Conservation (phyloP, 2,329 filamentous ascomycete species). For the Lasiodiplodia gonubiensis region DNA sequence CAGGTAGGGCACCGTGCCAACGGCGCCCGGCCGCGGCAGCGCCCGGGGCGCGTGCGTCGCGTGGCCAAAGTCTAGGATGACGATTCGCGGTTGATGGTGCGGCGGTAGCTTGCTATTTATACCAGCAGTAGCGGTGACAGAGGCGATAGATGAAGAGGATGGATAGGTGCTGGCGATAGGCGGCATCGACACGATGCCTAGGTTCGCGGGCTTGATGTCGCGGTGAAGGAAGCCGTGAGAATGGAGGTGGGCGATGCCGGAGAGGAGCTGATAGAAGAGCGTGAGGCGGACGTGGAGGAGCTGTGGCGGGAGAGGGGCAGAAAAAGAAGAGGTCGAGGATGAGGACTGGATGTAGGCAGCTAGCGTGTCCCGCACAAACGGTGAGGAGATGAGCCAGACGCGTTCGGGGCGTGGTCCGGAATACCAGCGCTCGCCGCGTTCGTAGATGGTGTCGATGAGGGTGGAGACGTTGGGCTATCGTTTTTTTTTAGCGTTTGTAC, state of each 20-base stretch:
- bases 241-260: constrained; percentile 26
- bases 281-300: constrained; percentile 8
- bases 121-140: background rate
- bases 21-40: background rate
- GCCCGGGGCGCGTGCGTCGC: background rate
- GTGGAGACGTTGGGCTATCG: constrained; percentile 3
- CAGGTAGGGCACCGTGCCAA: constrained; percentile 25
- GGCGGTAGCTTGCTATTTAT: background rate
- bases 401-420: constrained; percentile 10
- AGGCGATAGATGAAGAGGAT: background rate
- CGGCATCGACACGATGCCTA: constrained; percentile 4
- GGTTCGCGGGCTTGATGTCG: constrained; percentile 30
- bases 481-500: background rate
- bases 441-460: constrained; percentile 18
- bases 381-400: constrained; percentile 15
- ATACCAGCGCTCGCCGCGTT: constrained; percentile 17
- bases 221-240: constrained; percentile 27
- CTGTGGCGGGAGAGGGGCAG: background rate
- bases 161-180: background rate
- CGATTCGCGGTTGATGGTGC: background rate
- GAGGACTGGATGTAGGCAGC: constrained; percentile 1
- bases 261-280: constrained; percentile 20
- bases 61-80: constrained; percentile 26
- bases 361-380: constrained; percentile 14
- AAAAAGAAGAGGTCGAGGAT: background rate